Base-by-base conservation (phyloP, 805 yeast species). In the Metschnikowia borealis region DNA sequence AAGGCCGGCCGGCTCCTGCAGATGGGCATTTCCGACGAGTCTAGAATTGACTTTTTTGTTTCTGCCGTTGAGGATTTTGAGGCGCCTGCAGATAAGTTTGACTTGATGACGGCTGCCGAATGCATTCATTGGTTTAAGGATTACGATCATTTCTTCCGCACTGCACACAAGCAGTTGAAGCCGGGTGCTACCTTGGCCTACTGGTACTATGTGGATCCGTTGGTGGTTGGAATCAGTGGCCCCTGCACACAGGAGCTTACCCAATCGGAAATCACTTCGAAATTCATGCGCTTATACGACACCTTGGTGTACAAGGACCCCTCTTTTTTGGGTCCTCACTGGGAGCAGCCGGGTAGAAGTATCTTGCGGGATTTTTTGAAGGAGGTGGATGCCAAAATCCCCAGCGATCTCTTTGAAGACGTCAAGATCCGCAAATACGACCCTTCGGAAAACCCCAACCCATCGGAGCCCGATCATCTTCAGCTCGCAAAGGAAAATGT, bases 281-380 rank as follows among this genome's bases (percentile, higher is more conserved):
- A 49, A 37, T 69, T 71, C 1, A 47, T 53, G 29, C 54, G 60
- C 8, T 52, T 66, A 18, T 71, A 76, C 67, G 59, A 65, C 39
- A 66, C 72, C 38, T 65, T 71, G 44, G 70, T 68, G 5, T 79
- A 79, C 54, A 74, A 71, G 26, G 70, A 69, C 44, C 71, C 77
- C 0, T 61, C 65, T 2, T 69, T 61, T 40, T 63, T 85, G 42
- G 91, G 91, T 0, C 82, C 83, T 0, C 81, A 81, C 62, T 91
- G 97, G 97, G 87, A 88, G 59, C 86, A 85, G 57, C 94, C 96
- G 0, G 97, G 97, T 0, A 72, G 96, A 44, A 48, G 61, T 5
- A 68, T 78, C 13, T 65, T 91, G 33, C 69, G 83, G 46, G 54
- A 68, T 6, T 60, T 74, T 50, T 73, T 78, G 54, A 59, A 54